A percentile compares a stretch with the other conserved stretches of the same genome.
Evolutionary conservation across 257 asterid genomes (phyloP).

Genomic region (Thymus mandschuricus): DNA sequence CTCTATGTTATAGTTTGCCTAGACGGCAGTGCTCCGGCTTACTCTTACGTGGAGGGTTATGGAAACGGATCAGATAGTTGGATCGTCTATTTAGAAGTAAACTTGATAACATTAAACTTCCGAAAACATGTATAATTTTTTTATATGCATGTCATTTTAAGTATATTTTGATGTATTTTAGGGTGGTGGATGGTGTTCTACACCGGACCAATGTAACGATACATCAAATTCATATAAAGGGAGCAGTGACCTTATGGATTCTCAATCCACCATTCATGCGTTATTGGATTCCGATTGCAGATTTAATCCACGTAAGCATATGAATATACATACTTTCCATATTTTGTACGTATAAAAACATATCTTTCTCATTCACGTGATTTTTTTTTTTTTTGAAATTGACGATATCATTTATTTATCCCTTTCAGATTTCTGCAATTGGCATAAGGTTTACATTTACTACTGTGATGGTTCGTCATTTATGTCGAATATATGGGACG

Average conservation of each 20-base stretch:
- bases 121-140: no score
- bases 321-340: no score
- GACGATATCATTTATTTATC: not conserved
- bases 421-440: constrained; percentile 36
- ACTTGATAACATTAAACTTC: not conserved
- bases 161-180: not conserved
- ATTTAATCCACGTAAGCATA: constrained; percentile 28
- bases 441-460: constrained; percentile 39
- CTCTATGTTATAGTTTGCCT: constrained; percentile 38
- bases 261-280: not conserved
- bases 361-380: not conserved
- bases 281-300: not conserved
- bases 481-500: constrained; percentile 35
- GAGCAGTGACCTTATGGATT: not conserved
- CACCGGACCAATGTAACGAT: not conserved
- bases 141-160: no score
- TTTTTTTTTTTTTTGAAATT: not conserved
- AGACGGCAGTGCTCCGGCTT: constrained; percentile 39
- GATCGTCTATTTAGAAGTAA: constrained; percentile 32
- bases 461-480: constrained; percentile 46
- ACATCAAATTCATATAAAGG: not conserved
- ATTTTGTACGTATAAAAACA: not conserved
- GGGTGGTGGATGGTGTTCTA: constrained; percentile 42
- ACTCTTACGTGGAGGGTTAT: constrained; percentile 24
- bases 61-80: constrained; percentile 30